Conservation (phyloP, 108 stramenopile genomes). For the Epithemia pelagica region DNA sequence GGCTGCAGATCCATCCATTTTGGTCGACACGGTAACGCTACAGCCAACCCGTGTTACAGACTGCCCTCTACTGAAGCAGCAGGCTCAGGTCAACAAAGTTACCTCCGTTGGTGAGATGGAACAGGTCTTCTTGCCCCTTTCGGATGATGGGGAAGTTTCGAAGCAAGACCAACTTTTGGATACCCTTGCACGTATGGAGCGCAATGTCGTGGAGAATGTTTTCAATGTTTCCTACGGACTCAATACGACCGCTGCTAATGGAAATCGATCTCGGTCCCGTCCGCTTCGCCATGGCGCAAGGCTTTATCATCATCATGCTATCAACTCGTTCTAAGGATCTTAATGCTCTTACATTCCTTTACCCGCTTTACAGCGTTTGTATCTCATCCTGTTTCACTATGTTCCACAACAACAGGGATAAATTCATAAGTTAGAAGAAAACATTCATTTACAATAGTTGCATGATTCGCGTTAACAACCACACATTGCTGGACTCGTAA, state of each 20-base stretch:
- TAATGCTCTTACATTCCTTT: too few species aligned
- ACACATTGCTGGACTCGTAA: too few species aligned
- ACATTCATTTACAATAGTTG: too few species aligned
- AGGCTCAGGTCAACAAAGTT: neutral
- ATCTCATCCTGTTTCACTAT: too few species aligned
- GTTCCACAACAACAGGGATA: too few species aligned
- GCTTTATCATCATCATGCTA: too few species aligned
- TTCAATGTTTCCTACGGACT: neutral
- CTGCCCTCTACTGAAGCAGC: slow-evolving; percentile 18
- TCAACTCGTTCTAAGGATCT: too few species aligned
- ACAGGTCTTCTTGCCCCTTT: neutral
- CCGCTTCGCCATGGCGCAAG: neutral
- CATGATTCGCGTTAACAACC: too few species aligned
- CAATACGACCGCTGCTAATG: neutral
- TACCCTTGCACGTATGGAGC: neutral
- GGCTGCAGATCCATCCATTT: slow-evolving; percentile 23
- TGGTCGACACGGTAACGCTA: slow-evolving; percentile 27
- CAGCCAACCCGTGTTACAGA: slow-evolving; percentile 33
- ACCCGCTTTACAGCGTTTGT: too few species aligned
- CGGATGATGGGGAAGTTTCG: neutral
- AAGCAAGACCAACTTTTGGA: neutral
- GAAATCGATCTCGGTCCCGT: neutral
- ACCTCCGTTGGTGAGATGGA: neutral
- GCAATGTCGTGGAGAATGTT: neutral
- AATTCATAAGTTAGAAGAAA: too few species aligned